These are phyloP conservation scores for Tylopilus sp. DNA, from an alignment of 768 basidiomycete genomes.

Conservation along the genomic window DNA sequence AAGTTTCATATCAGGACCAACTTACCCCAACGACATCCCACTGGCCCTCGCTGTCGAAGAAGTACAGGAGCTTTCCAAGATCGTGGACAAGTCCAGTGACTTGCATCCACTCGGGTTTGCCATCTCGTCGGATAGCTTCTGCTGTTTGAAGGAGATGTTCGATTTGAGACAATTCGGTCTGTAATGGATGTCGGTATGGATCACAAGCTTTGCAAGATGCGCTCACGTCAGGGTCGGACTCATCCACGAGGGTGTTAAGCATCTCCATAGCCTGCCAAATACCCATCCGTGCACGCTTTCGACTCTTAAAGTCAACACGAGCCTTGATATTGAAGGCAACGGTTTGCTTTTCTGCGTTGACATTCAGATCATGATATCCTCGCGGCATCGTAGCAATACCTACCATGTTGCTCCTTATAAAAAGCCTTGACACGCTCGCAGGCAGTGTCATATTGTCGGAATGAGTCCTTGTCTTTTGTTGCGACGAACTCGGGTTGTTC, in stretches of 20 bases:
- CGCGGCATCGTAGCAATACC: not conserved
- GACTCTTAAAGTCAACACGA: slow-evolving; percentile 69
- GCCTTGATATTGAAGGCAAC: slow-evolving; percentile 79
- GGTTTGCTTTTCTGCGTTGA: slow-evolving; percentile 73
- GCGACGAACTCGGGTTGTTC: slow-evolving; percentile 55
- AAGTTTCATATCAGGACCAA: slow-evolving; percentile 6
- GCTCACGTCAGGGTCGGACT: slow-evolving; percentile 83
- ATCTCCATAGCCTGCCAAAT: slow-evolving; percentile 86
- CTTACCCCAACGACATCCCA: slow-evolving; percentile 92
- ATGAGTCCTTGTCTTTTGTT: slow-evolving; percentile 59
- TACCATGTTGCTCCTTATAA: slow-evolving; percentile 78
- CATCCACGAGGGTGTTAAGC: slow-evolving; percentile 84
- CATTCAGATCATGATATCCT: not conserved
- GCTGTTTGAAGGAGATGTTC: slow-evolving; percentile 90
- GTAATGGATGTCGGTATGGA: slow-evolving; percentile 13
- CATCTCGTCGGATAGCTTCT: slow-evolving; percentile 83
- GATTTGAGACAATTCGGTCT: slow-evolving; percentile 81
- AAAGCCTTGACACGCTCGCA: slow-evolving; percentile 77
- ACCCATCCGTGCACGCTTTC: slow-evolving; percentile 70
- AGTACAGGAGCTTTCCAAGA: slow-evolving; percentile 80
- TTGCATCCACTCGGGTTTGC: slow-evolving; percentile 93
- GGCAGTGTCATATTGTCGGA: slow-evolving; percentile 71
- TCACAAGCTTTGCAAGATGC: not conserved
- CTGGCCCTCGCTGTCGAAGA: slow-evolving; percentile 85
- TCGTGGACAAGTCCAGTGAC: slow-evolving; percentile 85